A percentile compares a stretch with the other conserved stretches of the same genome.
These are phyloP conservation scores for Mycena citricolor DNA, from an alignment of 1,284 basidiomycete genomes.

Conservation along the genomic window DNA sequence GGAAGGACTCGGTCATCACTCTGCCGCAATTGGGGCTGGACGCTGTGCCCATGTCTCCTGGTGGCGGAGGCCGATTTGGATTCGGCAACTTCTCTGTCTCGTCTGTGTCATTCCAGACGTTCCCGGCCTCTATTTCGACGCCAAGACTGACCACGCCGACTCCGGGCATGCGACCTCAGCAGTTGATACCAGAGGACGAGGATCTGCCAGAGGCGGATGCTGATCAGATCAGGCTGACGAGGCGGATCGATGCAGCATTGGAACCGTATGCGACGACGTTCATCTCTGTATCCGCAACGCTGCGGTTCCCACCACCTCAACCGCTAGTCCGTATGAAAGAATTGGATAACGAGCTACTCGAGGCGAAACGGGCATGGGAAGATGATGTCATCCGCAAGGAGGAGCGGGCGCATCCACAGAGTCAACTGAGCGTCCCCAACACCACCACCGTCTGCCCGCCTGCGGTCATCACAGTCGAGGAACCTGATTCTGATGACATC, in stretches of 20 bases:
- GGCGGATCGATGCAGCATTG: conserved; percentile 74
- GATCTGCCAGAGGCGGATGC: conserved; percentile 69
- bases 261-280: conserved; percentile 83
- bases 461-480: conserved; percentile 15
- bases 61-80: conserved; percentile 30
- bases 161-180: conserved; percentile 21
- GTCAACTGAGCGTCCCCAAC: conserved; percentile 39
- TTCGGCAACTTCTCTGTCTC: conserved; percentile 27
- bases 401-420: conserved; percentile 55
- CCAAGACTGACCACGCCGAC: conserved; percentile 30
- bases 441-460: conserved; percentile 15
- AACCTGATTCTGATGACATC: conserved; percentile 50
- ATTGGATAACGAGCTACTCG: conserved; percentile 71
- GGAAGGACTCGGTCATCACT: conserved; percentile 90
- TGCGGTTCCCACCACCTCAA: conserved; percentile 88
- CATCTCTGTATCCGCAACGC: conserved; percentile 87
- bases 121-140: conserved; percentile 34
- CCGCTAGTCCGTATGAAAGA: conserved; percentile 86
- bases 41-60: conserved; percentile 53
- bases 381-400: conserved; percentile 80
- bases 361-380: conserved; percentile 74
- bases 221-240: conserved; percentile 64
- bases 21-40: conserved; percentile 66
- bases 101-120: conserved; percentile 27
- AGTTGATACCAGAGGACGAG: conserved; percentile 33